A percentile compares a stretch with the other conserved stretches of the same genome.
These are phyloP conservation scores for Pythium angustatum DNA, from an alignment of 352 stramenopile genomes.

Conservation along the genomic window DNA sequence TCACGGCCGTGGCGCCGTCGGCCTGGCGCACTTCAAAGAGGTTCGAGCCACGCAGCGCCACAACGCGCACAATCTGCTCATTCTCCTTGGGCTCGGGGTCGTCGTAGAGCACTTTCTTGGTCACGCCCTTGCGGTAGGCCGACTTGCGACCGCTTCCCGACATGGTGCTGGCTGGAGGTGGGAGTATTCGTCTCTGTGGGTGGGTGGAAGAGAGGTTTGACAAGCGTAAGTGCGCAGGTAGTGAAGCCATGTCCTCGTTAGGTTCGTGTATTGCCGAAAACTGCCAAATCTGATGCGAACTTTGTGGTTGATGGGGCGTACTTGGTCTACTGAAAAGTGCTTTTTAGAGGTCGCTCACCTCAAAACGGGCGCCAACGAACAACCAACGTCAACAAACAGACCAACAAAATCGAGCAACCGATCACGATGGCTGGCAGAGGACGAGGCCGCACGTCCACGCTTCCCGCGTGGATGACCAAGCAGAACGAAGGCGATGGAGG, in stretches of 20 bases:
- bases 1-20: slow-evolving; percentile 70
- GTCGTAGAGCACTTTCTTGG: slow-evolving; percentile 89
- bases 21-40: slow-evolving; percentile 93
- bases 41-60: slow-evolving; percentile 93
- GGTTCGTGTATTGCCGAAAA: background rate
- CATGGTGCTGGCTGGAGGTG: slow-evolving; percentile 54
- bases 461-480: slow-evolving; percentile 89
- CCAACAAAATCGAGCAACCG: background rate
- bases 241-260: slow-evolving; percentile 25
- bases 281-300: background rate
- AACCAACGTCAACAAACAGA: slow-evolving; percentile 12
- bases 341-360: background rate
- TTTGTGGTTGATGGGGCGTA: background rate
- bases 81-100: slow-evolving; percentile 89
- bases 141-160: slow-evolving; percentile 89
- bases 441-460: slow-evolving; percentile 65
- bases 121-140: slow-evolving; percentile 93
- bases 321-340: background rate
- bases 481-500: slow-evolving; percentile 21
- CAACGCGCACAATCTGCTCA: slow-evolving; percentile 92
- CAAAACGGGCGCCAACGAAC: background rate
- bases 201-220: background rate
- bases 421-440: slow-evolving; percentile 73
- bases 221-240: slow-evolving; percentile 20
- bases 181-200: background rate